phyloP scores from a whole-genome alignment of 2,329 filamentous ascomycete species.

The Ceratocystis smalleyi region DNA sequence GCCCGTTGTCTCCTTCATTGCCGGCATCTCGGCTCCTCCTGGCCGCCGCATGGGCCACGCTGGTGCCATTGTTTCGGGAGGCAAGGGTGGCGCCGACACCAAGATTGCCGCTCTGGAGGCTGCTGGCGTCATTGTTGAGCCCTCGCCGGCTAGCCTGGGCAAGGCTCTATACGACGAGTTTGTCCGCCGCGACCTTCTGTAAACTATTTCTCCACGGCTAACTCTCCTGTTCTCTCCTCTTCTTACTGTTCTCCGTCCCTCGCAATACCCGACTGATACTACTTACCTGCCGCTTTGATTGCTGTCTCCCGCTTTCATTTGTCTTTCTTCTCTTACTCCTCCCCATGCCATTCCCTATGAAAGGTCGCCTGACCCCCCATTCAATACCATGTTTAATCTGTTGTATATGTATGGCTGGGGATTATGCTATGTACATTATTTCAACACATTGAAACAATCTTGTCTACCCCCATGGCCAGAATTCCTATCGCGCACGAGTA shows the following conservation, averaged over 20 bases:
- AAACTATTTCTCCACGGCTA: slow-evolving; percentile 25
- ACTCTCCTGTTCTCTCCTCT: neutral
- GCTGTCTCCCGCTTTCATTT: neutral
- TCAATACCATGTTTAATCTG: neutral
- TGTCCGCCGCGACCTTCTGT: slow-evolving; percentile 88
- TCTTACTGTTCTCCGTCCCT: neutral
- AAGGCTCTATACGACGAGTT: slow-evolving; percentile 93
- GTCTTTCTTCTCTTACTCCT: neutral
- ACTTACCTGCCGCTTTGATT: neutral
- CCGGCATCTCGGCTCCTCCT: slow-evolving; percentile 91
- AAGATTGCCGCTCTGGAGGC: slow-evolving; percentile 92
- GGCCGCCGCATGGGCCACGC: slow-evolving; percentile 98
- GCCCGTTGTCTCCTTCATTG: slow-evolving; percentile 96
- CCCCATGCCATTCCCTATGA: neutral
- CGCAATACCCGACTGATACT: neutral
- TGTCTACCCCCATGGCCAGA: neutral
- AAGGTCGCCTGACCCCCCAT: neutral
- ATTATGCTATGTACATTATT: slow-evolving; percentile 2
- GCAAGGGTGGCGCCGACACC: slow-evolving; percentile 93
- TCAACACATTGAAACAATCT: neutral
- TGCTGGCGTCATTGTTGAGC: slow-evolving; percentile 91
- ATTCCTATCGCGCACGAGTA: neutral
- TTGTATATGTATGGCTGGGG: neutral
- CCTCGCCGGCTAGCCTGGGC: slow-evolving; percentile 78
- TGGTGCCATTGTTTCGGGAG: slow-evolving; percentile 91